These are phyloP conservation scores for Lentinula detonsa DNA, from an alignment of 768 basidiomycete genomes.

Conservation along the genomic window DNA sequence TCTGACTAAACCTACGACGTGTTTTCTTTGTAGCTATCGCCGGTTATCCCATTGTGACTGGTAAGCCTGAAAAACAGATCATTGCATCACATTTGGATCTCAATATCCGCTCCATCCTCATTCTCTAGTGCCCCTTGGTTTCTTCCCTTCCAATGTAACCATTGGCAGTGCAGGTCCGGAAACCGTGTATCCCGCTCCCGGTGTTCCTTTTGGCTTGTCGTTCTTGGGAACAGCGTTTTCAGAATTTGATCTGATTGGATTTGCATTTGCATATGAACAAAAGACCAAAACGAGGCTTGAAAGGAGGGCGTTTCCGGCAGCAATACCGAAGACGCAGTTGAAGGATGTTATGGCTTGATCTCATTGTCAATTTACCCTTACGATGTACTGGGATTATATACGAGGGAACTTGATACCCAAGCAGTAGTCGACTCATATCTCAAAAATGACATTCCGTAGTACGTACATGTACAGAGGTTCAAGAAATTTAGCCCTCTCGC, in stretches of 20 bases:
- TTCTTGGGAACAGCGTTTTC: conserved; percentile 60
- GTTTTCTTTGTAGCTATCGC: conserved; percentile 37
- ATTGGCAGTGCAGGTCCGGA: conserved; percentile 30
- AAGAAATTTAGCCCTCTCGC: too few species aligned
- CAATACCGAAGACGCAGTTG: conserved; percentile 51
- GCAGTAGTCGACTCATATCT: too few species aligned
- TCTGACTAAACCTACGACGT: too few species aligned
- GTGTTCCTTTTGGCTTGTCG: conserved; percentile 55
- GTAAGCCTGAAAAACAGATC: conserved; percentile 17
- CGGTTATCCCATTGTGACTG: conserved; percentile 63
- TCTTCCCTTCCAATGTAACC: conserved; percentile 43
- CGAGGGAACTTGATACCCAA: too few species aligned
- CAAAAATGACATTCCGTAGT: too few species aligned
- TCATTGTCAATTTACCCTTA: too few species aligned
- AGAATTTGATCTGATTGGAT: conserved; percentile 51
- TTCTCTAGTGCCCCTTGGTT: conserved; percentile 50
- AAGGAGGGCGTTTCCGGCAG: conserved; percentile 43
- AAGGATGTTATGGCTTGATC: too few species aligned
- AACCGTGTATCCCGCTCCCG: conserved; percentile 45
- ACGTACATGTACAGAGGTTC: too few species aligned
- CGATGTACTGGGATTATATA: too few species aligned
- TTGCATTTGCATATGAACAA: conserved; percentile 64
- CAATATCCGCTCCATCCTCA: neutral
- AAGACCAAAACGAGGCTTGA: conserved; percentile 46
- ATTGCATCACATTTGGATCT: too few species aligned